A percentile compares a stretch with the other conserved stretches of the same genome.
Conservation (phyloP, 2,329 filamentous ascomycete species). For the Xylariaceae sp. region DNA sequence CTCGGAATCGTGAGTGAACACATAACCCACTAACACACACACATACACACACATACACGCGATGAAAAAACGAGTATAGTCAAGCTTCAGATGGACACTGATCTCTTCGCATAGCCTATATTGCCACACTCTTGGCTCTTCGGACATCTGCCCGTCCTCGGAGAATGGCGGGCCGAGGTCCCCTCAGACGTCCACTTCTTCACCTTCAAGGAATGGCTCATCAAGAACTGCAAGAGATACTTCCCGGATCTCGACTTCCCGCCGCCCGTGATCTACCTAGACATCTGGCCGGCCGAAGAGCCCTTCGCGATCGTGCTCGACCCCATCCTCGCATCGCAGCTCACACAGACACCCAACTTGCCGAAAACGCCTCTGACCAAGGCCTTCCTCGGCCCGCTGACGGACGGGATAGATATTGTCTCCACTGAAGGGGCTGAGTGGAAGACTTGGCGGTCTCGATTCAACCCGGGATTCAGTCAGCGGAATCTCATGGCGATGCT, state of each 20-base stretch:
- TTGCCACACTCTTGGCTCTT: conserved; percentile 27
- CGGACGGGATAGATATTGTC: conserved; percentile 30
- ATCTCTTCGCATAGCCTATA: conserved; percentile 22
- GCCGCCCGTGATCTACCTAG: conserved; percentile 28
- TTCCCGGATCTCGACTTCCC: conserved; percentile 23
- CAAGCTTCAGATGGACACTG: conserved; percentile 5
- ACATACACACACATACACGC: background rate
- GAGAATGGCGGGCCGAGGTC: conserved; percentile 21
- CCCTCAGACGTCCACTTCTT: conserved; percentile 27
- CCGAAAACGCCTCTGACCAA: conserved; percentile 15
- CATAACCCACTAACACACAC: too few relatives aligned
- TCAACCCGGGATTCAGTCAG: conserved; percentile 36
- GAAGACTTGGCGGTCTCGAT: conserved; percentile 30
- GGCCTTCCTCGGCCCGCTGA: conserved; percentile 28
- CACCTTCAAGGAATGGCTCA: conserved; percentile 25
- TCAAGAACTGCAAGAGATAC: conserved; percentile 23
- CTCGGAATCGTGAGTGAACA: conserved; percentile 26
- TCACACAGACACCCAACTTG: conserved; percentile 22
- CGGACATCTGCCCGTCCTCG: conserved; percentile 26
- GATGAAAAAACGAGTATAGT: background rate
- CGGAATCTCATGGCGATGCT: conserved; percentile 33
- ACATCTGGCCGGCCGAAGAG: conserved; percentile 26
- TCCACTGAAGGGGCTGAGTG: conserved; percentile 32
- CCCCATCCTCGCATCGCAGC: conserved; percentile 22
- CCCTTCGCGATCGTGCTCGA: conserved; percentile 22